A percentile compares a stretch with the other conserved stretches of the same genome.
These are phyloP conservation scores for Exophiala lecanii-corni DNA, from an alignment of 2,329 filamentous ascomycete species.

Conservation along the genomic window DNA sequence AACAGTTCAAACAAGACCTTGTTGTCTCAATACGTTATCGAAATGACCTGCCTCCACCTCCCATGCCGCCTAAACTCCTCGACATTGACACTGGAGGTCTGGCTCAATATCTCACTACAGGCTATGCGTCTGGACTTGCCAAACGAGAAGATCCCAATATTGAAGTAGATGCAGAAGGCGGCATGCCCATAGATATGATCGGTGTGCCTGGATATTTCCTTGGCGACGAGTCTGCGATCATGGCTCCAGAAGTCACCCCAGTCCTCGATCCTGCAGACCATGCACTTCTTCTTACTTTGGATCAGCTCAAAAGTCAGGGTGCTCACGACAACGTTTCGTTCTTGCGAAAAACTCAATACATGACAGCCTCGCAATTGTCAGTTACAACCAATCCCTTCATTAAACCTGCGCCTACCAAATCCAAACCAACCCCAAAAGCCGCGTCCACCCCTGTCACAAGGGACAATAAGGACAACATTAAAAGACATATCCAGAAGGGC, in stretches of 20 bases:
- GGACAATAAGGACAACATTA: slow-evolving; percentile 58
- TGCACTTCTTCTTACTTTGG: slow-evolving; percentile 74
- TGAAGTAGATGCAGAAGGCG: slow-evolving; percentile 93
- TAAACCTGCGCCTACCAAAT: slow-evolving; percentile 8
- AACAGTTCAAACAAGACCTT: slow-evolving; percentile 79
- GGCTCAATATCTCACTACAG: slow-evolving; percentile 81
- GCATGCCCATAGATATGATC: slow-evolving; percentile 93
- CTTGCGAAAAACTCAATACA: slow-evolving; percentile 93
- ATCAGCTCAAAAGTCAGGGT: slow-evolving; percentile 79
- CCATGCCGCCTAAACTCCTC: slow-evolving; percentile 91
- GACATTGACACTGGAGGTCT: slow-evolving; percentile 94
- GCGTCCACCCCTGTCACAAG: slow-evolving; percentile 31
- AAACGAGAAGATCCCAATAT: slow-evolving; percentile 93
- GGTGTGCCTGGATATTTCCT: slow-evolving; percentile 94
- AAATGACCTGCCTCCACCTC: slow-evolving; percentile 90
- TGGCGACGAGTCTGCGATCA: slow-evolving; percentile 87
- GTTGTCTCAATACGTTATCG: slow-evolving; percentile 93
- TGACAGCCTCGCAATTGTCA: slow-evolving; percentile 41
- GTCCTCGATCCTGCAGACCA: slow-evolving; percentile 78
- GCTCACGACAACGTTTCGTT: slow-evolving; percentile 76
- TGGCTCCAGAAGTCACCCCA: slow-evolving; percentile 67
- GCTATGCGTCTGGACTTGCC: slow-evolving; percentile 82
- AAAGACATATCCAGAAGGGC: slow-evolving; percentile 57
- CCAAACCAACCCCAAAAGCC: slow-evolving; percentile 27
- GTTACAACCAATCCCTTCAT: slow-evolving; percentile 32